Conservation (phyloP, 805 yeast genomes). For the Starmerella roubikii region DNA sequence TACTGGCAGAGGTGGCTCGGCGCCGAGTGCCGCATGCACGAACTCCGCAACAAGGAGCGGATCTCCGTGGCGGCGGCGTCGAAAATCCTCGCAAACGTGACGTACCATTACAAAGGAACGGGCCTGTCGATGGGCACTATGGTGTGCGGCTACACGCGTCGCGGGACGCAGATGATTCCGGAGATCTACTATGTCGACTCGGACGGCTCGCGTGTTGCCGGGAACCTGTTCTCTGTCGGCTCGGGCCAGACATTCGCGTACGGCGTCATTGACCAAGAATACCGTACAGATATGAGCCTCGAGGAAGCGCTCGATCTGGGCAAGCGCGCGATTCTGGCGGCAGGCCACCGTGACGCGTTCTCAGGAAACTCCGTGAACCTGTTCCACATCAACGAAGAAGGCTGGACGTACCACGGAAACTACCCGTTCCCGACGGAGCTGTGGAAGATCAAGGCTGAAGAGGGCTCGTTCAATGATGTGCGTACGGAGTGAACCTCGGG, state of each 20-base stretch:
- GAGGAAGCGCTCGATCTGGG: constrained; percentile 93
- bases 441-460: constrained; percentile 82
- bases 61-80: constrained; percentile 95
- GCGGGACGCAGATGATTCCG: constrained; percentile 59
- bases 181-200: constrained; percentile 92
- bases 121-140: constrained; percentile 99
- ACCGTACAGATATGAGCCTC: constrained; percentile 78
- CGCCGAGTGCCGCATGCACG: constrained; percentile 88
- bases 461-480: constrained; percentile 79
- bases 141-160: constrained; percentile 93
- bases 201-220: constrained; percentile 90
- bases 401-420: constrained; percentile 95
- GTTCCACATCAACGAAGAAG: constrained; percentile 82
- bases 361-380: constrained; percentile 94
- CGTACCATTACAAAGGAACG: constrained; percentile 89
- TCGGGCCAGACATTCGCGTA: constrained; percentile 99
- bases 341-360: constrained; percentile 95
- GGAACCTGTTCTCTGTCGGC: constrained; percentile 93
- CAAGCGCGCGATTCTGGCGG: constrained; percentile 89
- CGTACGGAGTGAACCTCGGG: constrained; percentile 13
- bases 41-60: constrained; percentile 84
- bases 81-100: constrained; percentile 78
- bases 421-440: constrained; percentile 80
- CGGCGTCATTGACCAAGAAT: constrained; percentile 90
- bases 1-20: constrained; percentile 99